phyloP scores from a whole-genome alignment of 1,284 basidiomycete genomes.

The Tilletia horrida region DNA sequence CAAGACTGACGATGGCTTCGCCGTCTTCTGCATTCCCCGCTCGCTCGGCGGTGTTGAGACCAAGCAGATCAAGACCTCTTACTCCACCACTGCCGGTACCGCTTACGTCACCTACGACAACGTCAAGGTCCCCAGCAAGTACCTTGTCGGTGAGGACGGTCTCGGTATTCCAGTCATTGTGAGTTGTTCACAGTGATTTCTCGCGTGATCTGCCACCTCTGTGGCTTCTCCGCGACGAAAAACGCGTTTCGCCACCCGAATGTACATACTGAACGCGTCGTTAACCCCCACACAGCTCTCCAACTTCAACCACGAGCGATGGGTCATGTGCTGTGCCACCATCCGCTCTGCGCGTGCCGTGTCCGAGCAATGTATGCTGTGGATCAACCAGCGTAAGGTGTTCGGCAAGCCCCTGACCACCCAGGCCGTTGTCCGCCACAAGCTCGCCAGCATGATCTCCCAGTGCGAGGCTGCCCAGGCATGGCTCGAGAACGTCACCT shows the following conservation, averaged over 20 bases:
- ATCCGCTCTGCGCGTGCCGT: constrained; percentile 60
- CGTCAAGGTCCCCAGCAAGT: constrained; percentile 77
- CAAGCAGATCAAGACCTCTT: constrained; percentile 67
- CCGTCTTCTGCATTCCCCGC: constrained; percentile 70
- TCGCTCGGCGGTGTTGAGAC: constrained; percentile 67
- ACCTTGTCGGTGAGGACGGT: constrained; percentile 79
- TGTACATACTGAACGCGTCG: background rate
- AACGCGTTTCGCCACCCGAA: background rate
- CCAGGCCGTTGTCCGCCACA: constrained; percentile 77
- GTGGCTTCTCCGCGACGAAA: background rate
- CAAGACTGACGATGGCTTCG: constrained; percentile 69
- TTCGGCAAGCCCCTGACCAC: constrained; percentile 65
- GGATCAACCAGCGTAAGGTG: constrained; percentile 54
- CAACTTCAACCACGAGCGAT: constrained; percentile 58
- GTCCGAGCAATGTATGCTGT: constrained; percentile 48
- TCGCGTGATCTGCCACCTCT: background rate
- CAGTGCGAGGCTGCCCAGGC: constrained; percentile 76
- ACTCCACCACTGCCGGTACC: constrained; percentile 60
- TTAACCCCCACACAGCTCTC: constrained; percentile 51
- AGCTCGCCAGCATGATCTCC: constrained; percentile 80
- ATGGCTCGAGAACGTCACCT: constrained; percentile 84
- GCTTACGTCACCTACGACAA: constrained; percentile 84
- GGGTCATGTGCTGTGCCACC: constrained; percentile 71
- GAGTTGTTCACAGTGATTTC: background rate
- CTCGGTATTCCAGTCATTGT: constrained; percentile 71